Evolutionary conservation across 2,329 filamentous ascomycete species (phyloP).

Genomic region (Drechslera avenae): DNA sequence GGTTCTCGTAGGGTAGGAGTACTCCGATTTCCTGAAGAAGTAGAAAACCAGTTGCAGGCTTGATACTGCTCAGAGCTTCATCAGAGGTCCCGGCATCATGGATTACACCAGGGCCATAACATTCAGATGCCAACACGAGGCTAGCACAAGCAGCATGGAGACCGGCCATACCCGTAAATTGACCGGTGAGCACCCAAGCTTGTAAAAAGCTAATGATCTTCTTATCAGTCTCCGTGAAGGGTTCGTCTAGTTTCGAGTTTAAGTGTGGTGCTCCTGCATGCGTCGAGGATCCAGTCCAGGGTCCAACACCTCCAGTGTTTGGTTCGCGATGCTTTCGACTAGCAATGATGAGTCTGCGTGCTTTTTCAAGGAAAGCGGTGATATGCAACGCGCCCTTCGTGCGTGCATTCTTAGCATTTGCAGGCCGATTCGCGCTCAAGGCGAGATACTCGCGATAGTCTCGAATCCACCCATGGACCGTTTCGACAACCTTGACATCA

Average conservation of each 20-base stretch:
- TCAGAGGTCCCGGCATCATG: slow-evolving; percentile 23
- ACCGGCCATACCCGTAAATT: slow-evolving; percentile 50
- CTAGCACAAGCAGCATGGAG: slow-evolving; percentile 67
- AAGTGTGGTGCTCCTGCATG: slow-evolving; percentile 21
- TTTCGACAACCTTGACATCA: slow-evolving; percentile 59
- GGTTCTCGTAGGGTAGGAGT: slow-evolving; percentile 72
- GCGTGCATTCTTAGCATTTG: background rate
- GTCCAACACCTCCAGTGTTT: slow-evolving; percentile 42
- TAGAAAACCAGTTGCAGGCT: slow-evolving; percentile 57
- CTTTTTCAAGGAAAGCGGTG: slow-evolving; percentile 50
- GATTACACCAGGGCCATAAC: slow-evolving; percentile 58
- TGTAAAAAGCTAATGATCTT: slow-evolving; percentile 71
- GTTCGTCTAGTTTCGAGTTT: slow-evolving; percentile 24
- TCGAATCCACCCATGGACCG: slow-evolving; percentile 60
- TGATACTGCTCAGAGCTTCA: slow-evolving; percentile 11
- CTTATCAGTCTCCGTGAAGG: slow-evolving; percentile 59
- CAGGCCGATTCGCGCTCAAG: slow-evolving; percentile 10
- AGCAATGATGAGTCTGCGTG: slow-evolving; percentile 45
- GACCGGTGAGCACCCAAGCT: slow-evolving; percentile 57
- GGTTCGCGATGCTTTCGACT: slow-evolving; percentile 49
- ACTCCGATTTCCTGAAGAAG: slow-evolving; percentile 79
- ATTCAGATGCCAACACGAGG: slow-evolving; percentile 65
- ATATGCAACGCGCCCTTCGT: slow-evolving; percentile 37
- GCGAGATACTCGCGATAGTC: slow-evolving; percentile 58
- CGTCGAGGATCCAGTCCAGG: slow-evolving; percentile 43